Conservation (phyloP, 176 grass and related monocot species). For the Eleusine indica region DNA sequence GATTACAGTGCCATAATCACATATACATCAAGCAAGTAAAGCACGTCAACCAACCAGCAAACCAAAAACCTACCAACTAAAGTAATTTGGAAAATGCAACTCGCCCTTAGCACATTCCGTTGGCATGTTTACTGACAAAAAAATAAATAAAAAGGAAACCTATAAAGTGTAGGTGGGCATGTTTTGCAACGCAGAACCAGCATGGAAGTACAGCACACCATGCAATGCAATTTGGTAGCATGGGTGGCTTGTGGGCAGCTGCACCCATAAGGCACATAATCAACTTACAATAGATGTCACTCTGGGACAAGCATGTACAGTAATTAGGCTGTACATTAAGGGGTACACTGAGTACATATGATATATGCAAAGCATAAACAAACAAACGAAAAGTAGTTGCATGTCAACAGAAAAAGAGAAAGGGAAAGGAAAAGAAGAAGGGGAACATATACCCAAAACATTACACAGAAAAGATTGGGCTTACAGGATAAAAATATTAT, state of each 20-base stretch:
- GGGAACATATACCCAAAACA: neutral
- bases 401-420: neutral
- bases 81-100: constrained; percentile 4
- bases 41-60: neutral
- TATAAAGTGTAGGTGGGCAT: neutral
- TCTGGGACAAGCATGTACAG: neutral
- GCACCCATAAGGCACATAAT: neutral
- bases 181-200: neutral
- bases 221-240: neutral
- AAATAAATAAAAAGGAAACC: neutral
- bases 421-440: neutral
- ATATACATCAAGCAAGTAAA: neutral
- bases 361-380: neutral
- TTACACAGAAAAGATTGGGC: neutral
- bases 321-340: neutral
- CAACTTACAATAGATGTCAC: neutral
- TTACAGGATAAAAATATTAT: neutral
- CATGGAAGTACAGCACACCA: neutral
- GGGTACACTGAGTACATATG: neutral
- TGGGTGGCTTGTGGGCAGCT: neutral
- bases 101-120: neutral
- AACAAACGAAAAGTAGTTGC: neutral
- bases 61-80: neutral
- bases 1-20: neutral
- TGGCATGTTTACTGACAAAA: neutral